Base-by-base conservation (phyloP, 768 basidiomycete genomes). In the Trametes meyenii region DNA sequence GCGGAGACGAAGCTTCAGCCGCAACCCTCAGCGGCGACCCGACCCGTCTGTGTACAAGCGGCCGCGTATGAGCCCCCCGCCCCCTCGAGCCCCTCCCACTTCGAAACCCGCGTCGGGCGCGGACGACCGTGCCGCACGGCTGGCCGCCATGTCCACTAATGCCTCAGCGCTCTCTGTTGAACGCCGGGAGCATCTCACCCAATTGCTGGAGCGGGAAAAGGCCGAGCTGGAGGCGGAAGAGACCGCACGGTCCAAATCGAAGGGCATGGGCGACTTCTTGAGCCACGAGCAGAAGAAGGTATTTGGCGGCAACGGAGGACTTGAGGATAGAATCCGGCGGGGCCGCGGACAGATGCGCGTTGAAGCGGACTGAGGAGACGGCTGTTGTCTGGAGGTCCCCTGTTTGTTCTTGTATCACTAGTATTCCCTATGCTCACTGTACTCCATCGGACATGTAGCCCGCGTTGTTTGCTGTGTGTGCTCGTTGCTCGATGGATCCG, bases 71-170 rank as follows among this genome's bases (percentile, higher is more conserved):
- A 81, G 78, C 43, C 77, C 77, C 26, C 50, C 62, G 19, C 66
- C 64, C 7, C 60, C 71, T 50, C 71, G 67, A 29, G 67, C 69
- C 24, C 49, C 50, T 11, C 16, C 48, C 2, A 35, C 44, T 4
- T 56, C 70, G 64, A 46, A 54, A 19, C 23, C 50, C 19, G 21
- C 36, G 19, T 66, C 67, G 24, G 29, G 72, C 51, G 61, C 67
- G 53, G 79, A 81, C 1, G 89, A 88, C 29, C 88, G 95, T 36
- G 87, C 87, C 3, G 90, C 91, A 26, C 87, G 92, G n/a, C 79
- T 98, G 29, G 96, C 93, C 0, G 90, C 94, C 5, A 98, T 98
- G 96, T 76, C 87, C 23, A 75, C 81, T 1, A 85, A 88, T 60
- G 96, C 96, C 0, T 73, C 78, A n/a, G 73, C 74, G 8, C 80